Evolutionary conservation across 345 rosid genomes (phyloP), one percentile per base, ranked within the genome.

Genomic region (Mercurialis annua): DNA sequence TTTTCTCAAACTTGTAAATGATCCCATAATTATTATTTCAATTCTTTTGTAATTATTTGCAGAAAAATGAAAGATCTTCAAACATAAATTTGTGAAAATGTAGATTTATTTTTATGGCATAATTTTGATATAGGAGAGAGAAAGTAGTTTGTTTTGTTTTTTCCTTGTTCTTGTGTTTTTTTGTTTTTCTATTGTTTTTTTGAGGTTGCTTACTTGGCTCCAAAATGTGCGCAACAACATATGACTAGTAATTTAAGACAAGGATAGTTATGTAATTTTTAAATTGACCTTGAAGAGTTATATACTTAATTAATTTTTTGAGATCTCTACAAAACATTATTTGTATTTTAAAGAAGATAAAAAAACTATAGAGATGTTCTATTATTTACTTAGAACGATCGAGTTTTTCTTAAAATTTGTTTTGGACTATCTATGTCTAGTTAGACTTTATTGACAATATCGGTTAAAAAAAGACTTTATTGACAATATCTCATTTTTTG

Each of bases 1-100:
- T 78, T 90, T 92, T 68, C 98, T 76, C 11, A 95, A 82, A 73
- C 97, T 90, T 61, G 83, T 78, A 62, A 94, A 89, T 27, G 96
- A 78, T 66, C 92, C 92, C 96, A 89, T 91, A 36, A 34, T 12
- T 23, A 26, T 53, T 53, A 6, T 51, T 23, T 15, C 29, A 9
- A 34, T 56, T 56, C 15, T 16, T 26, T 14, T 0, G 10, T 12
- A 52, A 18, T 9, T 42, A 24, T 24, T 16, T 52, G 11, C 51
- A 38, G 49, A 46, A 57, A 67, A 44, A 59, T 33, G 16, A 57
- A 29, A 64, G 50, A 57, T 33, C 38, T 27, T 33, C 38, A 17
- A 44, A 27, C 18, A 11, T 31, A 17, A 44, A 9, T 6, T 23
- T 8, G 17, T 21, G 50, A 23, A 40, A 17, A 42, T 42, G 47